phyloP scores from a whole-genome alignment of 352 stramenopile genomes.

The Phytopythium mirpurense region DNA sequence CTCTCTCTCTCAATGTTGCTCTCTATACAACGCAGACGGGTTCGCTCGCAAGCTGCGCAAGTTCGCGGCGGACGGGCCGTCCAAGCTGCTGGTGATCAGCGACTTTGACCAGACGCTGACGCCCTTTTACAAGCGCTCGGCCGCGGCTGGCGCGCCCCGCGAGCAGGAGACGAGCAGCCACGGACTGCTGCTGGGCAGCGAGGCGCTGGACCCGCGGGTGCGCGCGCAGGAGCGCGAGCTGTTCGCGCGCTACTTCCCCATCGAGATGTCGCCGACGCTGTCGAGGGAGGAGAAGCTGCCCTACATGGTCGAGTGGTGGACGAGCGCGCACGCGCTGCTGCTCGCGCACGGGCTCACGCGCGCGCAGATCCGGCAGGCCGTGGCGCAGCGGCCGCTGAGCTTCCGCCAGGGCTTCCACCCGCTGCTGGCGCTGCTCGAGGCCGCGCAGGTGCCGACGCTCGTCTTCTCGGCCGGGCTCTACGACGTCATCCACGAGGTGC shows the following conservation, averaged over 20 bases:
- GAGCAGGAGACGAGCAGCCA: constrained; percentile 23
- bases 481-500: constrained; percentile 44
- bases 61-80: constrained; percentile 53
- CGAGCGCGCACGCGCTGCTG: constrained; percentile 29
- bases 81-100: constrained; percentile 61
- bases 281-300: constrained; percentile 57
- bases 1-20: no score
- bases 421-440: constrained; percentile 32
- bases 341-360: constrained; percentile 46
- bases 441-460: constrained; percentile 41
- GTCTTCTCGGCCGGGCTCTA: constrained; percentile 58
- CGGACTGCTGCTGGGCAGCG: constrained; percentile 20
- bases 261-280: constrained; percentile 55
- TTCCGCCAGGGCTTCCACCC: constrained; percentile 46
- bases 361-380: constrained; percentile 30
- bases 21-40: no score
- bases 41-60: constrained; percentile 74
- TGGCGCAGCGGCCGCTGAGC: constrained; percentile 25
- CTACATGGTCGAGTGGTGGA: constrained; percentile 70
- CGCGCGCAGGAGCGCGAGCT: constrained; percentile 28
- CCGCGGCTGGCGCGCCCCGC: constrained; percentile 3
- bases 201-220: constrained; percentile 17
- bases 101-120: constrained; percentile 79
- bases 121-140: constrained; percentile 27
- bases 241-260: constrained; percentile 63